Evolutionary conservation across 192 early-diverging fungal species (phyloP), one percentile per base, ranked within the genome.

Genomic region (Dispira simplex): DNA sequence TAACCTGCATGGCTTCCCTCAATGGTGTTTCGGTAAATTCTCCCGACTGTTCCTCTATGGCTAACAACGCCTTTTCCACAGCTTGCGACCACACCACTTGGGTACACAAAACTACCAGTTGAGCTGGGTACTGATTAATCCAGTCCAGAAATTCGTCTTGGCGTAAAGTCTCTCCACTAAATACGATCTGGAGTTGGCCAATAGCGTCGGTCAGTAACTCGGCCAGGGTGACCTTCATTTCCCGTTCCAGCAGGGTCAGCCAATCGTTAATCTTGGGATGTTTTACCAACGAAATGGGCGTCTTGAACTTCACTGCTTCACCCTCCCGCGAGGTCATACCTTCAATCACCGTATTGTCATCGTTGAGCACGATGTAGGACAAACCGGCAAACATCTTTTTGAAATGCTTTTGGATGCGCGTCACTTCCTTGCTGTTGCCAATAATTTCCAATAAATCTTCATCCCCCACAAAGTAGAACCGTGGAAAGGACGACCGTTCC

Each of bases 401-500:
- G 75, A 99, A 86, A 71, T 99, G 97, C 68, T 97, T 97, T 69
- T 98, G 93, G 65, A 98, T 94, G 46, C 94, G 85, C 21, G 83
- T 69, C 52, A 98, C 84, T 66, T 98, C 95, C 71, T 97, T 94
- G 68, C 87, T 83, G 71, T 98, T 99, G 68, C 97, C 96, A 65
- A 99, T 92, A 64, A 99, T 96, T 78, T 99, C 95, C n/a, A 99
- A 85, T 75, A 99, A 68, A 77, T 99, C 97, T 75, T 99, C 97
- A 69, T 99, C 97, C 72, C 95, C 97, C 43, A 99, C 93, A 86
- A 99, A 99, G 81, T 99, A 99, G 81, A 99, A 99, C 12, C 97
- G 89, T 43, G 97, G 93, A 79, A 99, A 99, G 2, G 90, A 82
- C 14, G 92, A 83, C 58, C 97, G 87, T 73, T 99, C 93, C 57